A percentile compares a stretch with the other conserved stretches of the same genome.
Conservation (phyloP, 805 yeast species). For the Wickerhamomyces canadensis region DNA sequence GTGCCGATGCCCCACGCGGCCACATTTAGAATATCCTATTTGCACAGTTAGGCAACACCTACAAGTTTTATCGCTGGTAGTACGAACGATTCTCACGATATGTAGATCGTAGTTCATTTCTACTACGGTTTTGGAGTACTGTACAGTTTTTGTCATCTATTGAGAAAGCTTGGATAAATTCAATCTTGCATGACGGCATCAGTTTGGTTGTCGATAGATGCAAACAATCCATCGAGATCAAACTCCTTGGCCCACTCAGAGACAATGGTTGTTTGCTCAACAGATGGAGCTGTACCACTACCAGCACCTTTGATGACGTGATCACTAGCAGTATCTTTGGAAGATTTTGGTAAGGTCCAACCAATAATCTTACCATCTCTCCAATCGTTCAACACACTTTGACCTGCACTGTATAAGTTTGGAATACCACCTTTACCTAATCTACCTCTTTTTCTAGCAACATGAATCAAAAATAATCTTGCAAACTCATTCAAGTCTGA, state of each 20-base stretch:
- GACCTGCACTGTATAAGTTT: conserved; percentile 79
- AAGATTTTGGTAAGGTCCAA: conserved; percentile 74
- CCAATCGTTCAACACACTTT: conserved; percentile 87
- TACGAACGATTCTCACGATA: no score
- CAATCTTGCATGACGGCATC: conserved; percentile 18
- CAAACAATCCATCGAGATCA: conserved; percentile 78
- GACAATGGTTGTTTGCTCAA: conserved; percentile 68
- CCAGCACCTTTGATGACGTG: conserved; percentile 22
- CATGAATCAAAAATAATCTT: conserved; percentile 82
- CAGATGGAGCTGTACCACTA: conserved; percentile 32
- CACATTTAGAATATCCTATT: no score
- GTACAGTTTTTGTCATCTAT: no score
- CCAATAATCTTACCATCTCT: conserved; percentile 92
- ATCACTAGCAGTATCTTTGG: conserved; percentile 34
- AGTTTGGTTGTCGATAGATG: conserved; percentile 30
- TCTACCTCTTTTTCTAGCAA: conserved; percentile 90
- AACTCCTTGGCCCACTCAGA: conserved; percentile 89
- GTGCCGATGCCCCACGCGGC: no score
- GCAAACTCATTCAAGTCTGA: conserved; percentile 69
- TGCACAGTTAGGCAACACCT: no score
- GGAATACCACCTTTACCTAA: conserved; percentile 92
- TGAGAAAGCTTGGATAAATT: not conserved
- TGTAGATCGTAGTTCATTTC: no score
- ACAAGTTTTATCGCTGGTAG: no score
- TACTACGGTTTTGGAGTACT: no score